A percentile compares a stretch with the other conserved stretches of the same genome.
phyloP scores from a whole-genome alignment of 1,284 basidiomycete genomes.

The Ustilago bromivora region DNA sequence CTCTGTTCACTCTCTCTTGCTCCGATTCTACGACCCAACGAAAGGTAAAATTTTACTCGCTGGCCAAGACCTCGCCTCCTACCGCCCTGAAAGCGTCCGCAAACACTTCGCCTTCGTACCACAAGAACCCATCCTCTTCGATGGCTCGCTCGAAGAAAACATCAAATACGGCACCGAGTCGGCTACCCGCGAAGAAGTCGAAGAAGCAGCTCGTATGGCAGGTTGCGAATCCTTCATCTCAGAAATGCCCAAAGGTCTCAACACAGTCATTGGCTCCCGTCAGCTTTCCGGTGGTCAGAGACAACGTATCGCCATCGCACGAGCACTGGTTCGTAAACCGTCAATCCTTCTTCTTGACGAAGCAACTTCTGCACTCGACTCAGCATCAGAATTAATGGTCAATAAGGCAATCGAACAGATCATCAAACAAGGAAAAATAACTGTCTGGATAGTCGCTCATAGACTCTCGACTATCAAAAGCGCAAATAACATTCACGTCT shows the following conservation, averaged over 20 bases:
- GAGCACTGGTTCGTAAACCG: conserved; percentile 72
- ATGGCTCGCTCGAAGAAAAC: conserved; percentile 90
- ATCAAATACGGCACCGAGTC: conserved; percentile 84
- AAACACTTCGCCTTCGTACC: conserved; percentile 65
- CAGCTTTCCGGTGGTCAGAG: conserved; percentile 71
- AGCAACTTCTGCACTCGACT: conserved; percentile 70
- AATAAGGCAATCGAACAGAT: conserved; percentile 72
- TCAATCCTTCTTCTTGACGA: conserved; percentile 70
- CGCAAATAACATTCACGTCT: conserved; percentile 72
- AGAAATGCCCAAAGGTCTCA: conserved; percentile 86
- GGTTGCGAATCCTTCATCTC: conserved; percentile 93
- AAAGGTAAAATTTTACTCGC: conserved; percentile 85
- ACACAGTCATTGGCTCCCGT: conserved; percentile 74
- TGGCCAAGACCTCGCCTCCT: conserved; percentile 88
- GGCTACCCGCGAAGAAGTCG: conserved; percentile 84
- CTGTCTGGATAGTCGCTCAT: conserved; percentile 73
- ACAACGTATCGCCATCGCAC: conserved; percentile 73
- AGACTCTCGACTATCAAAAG: conserved; percentile 72
- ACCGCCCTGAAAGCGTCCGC: conserved; percentile 74
- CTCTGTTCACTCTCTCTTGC: conserved; percentile 86
- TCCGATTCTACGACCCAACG: conserved; percentile 92
- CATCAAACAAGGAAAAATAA: conserved; percentile 71
- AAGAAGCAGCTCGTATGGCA: conserved; percentile 86
- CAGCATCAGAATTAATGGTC: conserved; percentile 71
- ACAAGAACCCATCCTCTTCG: conserved; percentile 70